A percentile compares a stretch with the other conserved stretches of the same genome.
Evolutionary conservation across 169 alveolate species (phyloP).

Genomic region (Cryptosporidium ryanae): DNA sequence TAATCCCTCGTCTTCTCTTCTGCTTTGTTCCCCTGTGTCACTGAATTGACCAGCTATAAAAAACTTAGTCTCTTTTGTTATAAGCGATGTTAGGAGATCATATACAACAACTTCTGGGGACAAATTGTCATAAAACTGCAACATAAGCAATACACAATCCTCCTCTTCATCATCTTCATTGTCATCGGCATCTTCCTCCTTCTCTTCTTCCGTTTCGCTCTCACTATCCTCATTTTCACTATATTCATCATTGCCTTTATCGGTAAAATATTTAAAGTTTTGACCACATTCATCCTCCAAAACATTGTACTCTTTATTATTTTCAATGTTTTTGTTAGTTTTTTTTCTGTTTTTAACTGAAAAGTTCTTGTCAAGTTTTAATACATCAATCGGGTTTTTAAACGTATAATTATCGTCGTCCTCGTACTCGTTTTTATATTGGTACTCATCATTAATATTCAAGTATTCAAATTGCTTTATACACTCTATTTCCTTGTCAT

Average conservation of each 20-base stretch:
- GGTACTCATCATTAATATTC: neutral
- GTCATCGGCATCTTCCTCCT: neutral
- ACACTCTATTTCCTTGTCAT: neutral
- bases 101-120: slow-evolving; percentile 60
- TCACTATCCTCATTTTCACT: slow-evolving; percentile 16
- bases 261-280: neutral
- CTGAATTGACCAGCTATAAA: neutral
- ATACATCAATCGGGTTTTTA: too few relatives aligned
- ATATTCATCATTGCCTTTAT: neutral
- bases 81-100: slow-evolving; percentile 50
- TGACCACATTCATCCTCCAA: neutral
- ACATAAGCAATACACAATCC: slow-evolving; percentile 13
- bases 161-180: neutral
- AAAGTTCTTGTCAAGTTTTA: neutral
- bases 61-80: slow-evolving; percentile 25
- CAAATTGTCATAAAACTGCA: slow-evolving; percentile 28
- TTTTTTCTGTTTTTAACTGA: neutral
- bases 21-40: neutral
- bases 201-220: neutral
- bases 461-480: slow-evolving; percentile 54
- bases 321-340: neutral
- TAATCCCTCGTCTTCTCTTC: neutral
- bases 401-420: neutral
- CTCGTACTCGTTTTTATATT: neutral
- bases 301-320: neutral